Conservation (phyloP, 352 stramenopile species). For the Albugo laibachii region DNA sequence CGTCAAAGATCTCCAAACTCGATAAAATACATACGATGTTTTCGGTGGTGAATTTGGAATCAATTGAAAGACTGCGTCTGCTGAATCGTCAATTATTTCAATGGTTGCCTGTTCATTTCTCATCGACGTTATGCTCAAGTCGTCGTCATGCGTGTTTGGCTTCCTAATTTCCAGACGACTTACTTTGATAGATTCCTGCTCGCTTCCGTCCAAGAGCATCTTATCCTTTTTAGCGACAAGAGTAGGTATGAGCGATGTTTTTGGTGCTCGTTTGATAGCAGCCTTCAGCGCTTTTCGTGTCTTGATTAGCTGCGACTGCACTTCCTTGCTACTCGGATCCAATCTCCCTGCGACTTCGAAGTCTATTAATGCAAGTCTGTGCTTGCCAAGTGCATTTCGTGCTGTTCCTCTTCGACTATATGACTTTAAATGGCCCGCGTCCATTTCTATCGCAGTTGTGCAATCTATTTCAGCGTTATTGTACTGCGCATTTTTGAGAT, state of each 20-base stretch:
- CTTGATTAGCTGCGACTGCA: conserved; percentile 27
- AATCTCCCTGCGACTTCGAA: conserved; percentile 37
- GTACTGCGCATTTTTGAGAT: conserved; percentile 76
- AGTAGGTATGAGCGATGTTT: conserved; percentile 15
- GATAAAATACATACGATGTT: conserved; percentile 61
- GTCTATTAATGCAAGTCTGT: conserved; percentile 63
- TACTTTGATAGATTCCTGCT: no score
- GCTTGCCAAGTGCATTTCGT: conserved; percentile 70
- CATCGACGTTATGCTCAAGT: background rate
- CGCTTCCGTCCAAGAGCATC: no score
- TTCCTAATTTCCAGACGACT: no score
- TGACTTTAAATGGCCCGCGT: conserved; percentile 74
- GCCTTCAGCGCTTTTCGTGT: conserved; percentile 44
- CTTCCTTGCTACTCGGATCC: conserved; percentile 57
- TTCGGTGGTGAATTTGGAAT: conserved; percentile 36
- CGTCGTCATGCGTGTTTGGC: no score
- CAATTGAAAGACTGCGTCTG: no score
- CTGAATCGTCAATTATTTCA: no score
- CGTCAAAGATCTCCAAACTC: conserved; percentile 54
- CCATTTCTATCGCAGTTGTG: conserved; percentile 52
- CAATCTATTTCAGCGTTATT: conserved; percentile 81
- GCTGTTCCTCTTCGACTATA: conserved; percentile 62
- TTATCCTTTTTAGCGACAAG: background rate
- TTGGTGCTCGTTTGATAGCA: conserved; percentile 43
- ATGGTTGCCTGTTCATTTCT: background rate